Percentiles rank a stretch among this genome's conserved stretches.
These are phyloP conservation scores for Zymoseptoria brevis DNA, from an alignment of 2,329 filamentous ascomycete species.

Conservation along the genomic window DNA sequence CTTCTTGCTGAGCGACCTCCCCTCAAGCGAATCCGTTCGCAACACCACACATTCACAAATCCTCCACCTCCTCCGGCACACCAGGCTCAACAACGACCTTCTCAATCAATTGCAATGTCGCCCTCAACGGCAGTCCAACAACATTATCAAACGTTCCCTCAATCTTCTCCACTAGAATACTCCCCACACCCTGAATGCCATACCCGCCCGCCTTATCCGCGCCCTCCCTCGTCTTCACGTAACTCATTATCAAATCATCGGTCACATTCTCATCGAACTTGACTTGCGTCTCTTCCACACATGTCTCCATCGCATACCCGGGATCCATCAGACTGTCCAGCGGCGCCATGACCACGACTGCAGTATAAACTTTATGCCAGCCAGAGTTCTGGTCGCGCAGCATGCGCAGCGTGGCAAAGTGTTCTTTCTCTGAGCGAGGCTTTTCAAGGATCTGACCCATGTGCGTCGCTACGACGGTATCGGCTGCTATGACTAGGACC, in stretches of 20 bases:
- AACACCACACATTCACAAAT: neutral
- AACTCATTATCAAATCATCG: slow-evolving; percentile 76
- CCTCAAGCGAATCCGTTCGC: neutral
- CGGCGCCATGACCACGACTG: slow-evolving; percentile 75
- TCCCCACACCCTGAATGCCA: slow-evolving; percentile 81
- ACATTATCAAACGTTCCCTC: slow-evolving; percentile 92
- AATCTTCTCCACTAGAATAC: slow-evolving; percentile 79
- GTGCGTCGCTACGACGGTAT: slow-evolving; percentile 62
- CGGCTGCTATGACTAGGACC: slow-evolving; percentile 15
- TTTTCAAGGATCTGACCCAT: slow-evolving; percentile 82
- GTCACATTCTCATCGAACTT: slow-evolving; percentile 64
- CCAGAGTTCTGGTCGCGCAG: slow-evolving; percentile 60
- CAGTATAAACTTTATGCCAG: slow-evolving; percentile 74
- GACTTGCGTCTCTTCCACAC: slow-evolving; percentile 88
- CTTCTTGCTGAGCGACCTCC: neutral
- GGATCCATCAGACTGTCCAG: slow-evolving; percentile 71
- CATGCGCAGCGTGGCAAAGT: slow-evolving; percentile 73
- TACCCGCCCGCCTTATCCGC: slow-evolving; percentile 96
- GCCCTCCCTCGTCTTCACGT: slow-evolving; percentile 79
- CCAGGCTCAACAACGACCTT: slow-evolving; percentile 68
- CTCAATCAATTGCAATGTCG: slow-evolving; percentile 74
- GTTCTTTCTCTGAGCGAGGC: slow-evolving; percentile 70
- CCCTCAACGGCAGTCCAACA: slow-evolving; percentile 75
- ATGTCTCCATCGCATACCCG: slow-evolving; percentile 72
- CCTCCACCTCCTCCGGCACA: slow-evolving; percentile 48